Evolutionary conservation across 768 basidiomycete genomes (phyloP).

Genomic region (Guyanaporus albipodus): DNA sequence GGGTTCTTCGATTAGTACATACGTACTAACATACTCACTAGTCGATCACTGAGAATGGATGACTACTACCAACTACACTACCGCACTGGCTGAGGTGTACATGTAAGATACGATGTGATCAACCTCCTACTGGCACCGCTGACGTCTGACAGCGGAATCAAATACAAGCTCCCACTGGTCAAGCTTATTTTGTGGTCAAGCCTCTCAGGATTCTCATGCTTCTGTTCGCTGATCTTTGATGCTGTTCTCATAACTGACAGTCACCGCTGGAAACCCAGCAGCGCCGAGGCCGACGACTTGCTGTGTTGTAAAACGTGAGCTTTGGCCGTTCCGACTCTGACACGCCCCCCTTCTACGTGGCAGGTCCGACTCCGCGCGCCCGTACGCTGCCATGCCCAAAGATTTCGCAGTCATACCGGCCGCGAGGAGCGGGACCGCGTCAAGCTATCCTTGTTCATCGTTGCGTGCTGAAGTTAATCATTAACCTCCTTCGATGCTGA

Average conservation of each 20-base stretch:
- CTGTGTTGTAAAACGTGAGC: constrained; percentile 22
- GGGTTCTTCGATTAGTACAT: no score
- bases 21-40: no score
- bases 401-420: constrained; percentile 19
- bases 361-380: constrained; percentile 7
- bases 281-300: background rate
- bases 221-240: constrained; percentile 24
- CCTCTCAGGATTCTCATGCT: constrained; percentile 3
- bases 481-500: constrained; percentile 32
- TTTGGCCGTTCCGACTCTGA: constrained; percentile 5
- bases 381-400: constrained; percentile 1
- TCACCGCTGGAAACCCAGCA: constrained; percentile 13
- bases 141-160: constrained; percentile 31
- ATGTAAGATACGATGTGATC: constrained; percentile 15
- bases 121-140: constrained; percentile 10
- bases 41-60: no score
- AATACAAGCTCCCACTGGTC: constrained; percentile 4
- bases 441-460: constrained; percentile 22
- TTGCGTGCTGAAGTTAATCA: constrained; percentile 32
- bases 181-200: constrained; percentile 12
- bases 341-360: background rate
- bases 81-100: constrained; percentile 7
- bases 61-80: background rate
- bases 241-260: constrained; percentile 18
- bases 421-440: constrained; percentile 27